Evolutionary conservation across 176 grass and related monocot genomes (phyloP).

Genomic region (Aegilops tauschii): DNA sequence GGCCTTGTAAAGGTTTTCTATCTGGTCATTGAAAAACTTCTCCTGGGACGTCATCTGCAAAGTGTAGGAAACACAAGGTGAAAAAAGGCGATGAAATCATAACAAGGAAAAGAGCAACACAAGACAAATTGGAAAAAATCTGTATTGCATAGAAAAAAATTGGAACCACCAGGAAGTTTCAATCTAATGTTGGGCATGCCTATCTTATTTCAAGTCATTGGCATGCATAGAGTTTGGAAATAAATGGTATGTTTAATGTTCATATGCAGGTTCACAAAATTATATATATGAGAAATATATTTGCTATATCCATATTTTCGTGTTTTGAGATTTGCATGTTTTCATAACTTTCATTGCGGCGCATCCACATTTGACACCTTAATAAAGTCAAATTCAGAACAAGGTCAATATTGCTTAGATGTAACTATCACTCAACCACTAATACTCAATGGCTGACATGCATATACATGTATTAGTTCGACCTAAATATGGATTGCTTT

Average conservation of each 20-base stretch:
- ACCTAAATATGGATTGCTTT: background rate
- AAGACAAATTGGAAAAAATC: background rate
- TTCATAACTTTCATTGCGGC: no score
- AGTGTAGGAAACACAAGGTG: conserved; percentile 5
- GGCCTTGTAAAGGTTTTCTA: conserved; percentile 53
- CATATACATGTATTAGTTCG: background rate
- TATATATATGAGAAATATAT: no score
- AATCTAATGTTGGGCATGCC: background rate
- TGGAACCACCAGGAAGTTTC: background rate
- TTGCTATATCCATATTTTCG: no score
- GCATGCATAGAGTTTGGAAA: background rate
- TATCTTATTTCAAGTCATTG: background rate
- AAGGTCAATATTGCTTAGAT: background rate
- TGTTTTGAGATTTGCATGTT: no score
- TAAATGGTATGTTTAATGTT: background rate
- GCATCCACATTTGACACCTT: no score
- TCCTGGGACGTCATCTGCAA: conserved; percentile 81
- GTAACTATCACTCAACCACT: background rate
- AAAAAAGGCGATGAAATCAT: background rate
- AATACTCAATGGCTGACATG: background rate
- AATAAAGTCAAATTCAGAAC: background rate
- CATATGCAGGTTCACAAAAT: no score
- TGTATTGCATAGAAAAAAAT: background rate
- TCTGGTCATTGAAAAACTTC: conserved; percentile 66
- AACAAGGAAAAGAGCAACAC: background rate